A percentile compares a stretch with the other conserved stretches of the same genome.
Conservation (phyloP, 2,329 filamentous ascomycete genomes). For the Cladosporium sp. region DNA sequence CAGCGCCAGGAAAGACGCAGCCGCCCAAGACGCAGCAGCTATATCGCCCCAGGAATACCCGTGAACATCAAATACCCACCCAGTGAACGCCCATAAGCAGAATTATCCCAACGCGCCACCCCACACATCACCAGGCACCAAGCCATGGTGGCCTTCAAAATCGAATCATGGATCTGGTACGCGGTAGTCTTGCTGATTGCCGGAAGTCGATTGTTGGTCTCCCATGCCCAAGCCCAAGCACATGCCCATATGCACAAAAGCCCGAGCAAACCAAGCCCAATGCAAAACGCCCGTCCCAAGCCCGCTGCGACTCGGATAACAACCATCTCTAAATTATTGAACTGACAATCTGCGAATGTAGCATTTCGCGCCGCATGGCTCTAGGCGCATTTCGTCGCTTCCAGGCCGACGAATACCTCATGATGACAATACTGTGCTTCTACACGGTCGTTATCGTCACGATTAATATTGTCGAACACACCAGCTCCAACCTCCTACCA, state of each 20-base stretch:
- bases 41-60: constrained; percentile 15
- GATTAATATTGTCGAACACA: constrained; percentile 46
- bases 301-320: constrained; percentile 1
- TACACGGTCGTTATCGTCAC: constrained; percentile 54
- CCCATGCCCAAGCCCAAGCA: neutral
- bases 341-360: constrained; percentile 25
- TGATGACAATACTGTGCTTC: constrained; percentile 51
- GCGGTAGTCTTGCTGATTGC: constrained; percentile 43
- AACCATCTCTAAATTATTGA: neutral
- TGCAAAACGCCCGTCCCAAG: neutral
- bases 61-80: neutral
- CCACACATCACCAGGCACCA: neutral
- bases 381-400: constrained; percentile 51
- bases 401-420: constrained; percentile 60
- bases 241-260: constrained; percentile 1
- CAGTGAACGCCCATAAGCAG: constrained; percentile 13
- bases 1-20: constrained; percentile 20
- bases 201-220: constrained; percentile 43
- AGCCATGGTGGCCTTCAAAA: constrained; percentile 38
- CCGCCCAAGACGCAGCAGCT: constrained; percentile 18
- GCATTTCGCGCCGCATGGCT: constrained; percentile 46
- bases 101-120: constrained; percentile 9
- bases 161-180: constrained; percentile 52
- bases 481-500: constrained; percentile 47
- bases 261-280: neutral